Percentiles rank a stretch among this genome's conserved stretches.
phyloP scores from a whole-genome alignment of 257 asterid genomes.

The Verbena officinalis region DNA sequence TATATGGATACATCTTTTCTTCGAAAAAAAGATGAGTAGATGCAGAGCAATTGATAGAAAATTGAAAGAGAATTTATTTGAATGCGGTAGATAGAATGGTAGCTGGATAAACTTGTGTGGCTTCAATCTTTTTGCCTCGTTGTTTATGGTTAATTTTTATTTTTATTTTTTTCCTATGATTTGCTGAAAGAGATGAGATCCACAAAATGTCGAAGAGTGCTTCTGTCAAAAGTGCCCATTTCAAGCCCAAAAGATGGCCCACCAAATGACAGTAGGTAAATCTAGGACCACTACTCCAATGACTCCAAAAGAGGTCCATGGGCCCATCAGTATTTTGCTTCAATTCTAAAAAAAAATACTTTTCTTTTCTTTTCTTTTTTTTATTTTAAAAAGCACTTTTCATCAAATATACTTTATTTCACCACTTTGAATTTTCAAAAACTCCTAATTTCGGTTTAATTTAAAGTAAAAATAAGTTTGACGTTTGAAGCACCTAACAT shows the following conservation, averaged over 20 bases:
- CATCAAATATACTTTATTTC: too few species aligned
- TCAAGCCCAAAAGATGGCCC: neutral
- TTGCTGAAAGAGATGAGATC: neutral
- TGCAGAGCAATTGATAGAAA: too few species aligned
- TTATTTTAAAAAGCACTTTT: too few species aligned
- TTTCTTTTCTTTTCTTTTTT: too few species aligned
- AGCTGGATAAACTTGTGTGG: conserved; percentile 1
- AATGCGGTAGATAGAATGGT: too few species aligned
- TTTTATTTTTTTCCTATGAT: neutral
- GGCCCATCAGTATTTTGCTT: neutral
- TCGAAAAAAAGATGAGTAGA: too few species aligned
- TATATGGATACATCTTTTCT: too few species aligned
- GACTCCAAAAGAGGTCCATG: neutral
- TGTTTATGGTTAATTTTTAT: neutral
- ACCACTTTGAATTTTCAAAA: too few species aligned
- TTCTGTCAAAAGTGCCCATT: neutral
- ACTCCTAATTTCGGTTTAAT: too few species aligned
- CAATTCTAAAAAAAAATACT: too few species aligned
- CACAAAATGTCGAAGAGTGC: neutral
- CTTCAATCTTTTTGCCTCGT: neutral
- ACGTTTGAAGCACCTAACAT: too few species aligned
- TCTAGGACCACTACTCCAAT: neutral
- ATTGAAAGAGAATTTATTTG: neutral
- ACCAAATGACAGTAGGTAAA: neutral
- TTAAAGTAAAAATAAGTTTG: too few species aligned